phyloP scores from a whole-genome alignment of 352 stramenopile species.

The Phytophthora vignae region DNA sequence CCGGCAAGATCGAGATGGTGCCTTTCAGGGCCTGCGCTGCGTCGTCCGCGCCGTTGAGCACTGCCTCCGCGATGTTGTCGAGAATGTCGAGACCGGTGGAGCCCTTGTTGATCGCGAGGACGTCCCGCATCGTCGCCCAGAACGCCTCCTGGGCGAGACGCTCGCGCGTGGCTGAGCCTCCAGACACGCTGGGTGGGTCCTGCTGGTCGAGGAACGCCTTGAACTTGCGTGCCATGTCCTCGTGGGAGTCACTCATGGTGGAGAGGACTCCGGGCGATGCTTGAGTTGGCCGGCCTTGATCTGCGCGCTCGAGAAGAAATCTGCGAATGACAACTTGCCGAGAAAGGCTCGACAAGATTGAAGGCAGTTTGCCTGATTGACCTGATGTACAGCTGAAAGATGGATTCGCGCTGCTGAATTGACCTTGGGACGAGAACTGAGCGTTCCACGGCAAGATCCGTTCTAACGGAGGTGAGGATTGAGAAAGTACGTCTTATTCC shows the following conservation, averaged over 20 bases:
- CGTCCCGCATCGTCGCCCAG: neutral
- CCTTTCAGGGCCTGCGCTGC: neutral
- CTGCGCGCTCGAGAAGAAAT: neutral
- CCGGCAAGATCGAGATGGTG: neutral
- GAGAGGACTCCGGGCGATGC: neutral
- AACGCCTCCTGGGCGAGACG: neutral
- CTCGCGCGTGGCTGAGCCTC: accelerated
- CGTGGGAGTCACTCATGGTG: neutral
- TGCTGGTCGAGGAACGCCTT: neutral
- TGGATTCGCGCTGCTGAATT: neutral
- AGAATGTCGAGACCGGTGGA: neutral
- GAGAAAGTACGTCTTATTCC: neutral
- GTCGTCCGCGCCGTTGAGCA: neutral
- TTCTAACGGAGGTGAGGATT: too few relatives aligned
- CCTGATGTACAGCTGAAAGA: neutral
- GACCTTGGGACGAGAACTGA: too few relatives aligned
- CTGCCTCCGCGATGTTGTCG: neutral
- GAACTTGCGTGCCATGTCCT: neutral
- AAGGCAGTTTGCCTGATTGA: neutral
- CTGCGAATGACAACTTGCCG: neutral
- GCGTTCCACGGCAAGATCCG: too few relatives aligned
- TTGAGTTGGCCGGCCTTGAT: neutral
- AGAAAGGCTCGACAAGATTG: neutral
- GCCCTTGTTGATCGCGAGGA: neutral
- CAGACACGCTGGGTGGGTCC: neutral